Evolutionary conservation across 371 early-diverging fungal species (phyloP).

Genomic region (Mucor saturninus): DNA sequence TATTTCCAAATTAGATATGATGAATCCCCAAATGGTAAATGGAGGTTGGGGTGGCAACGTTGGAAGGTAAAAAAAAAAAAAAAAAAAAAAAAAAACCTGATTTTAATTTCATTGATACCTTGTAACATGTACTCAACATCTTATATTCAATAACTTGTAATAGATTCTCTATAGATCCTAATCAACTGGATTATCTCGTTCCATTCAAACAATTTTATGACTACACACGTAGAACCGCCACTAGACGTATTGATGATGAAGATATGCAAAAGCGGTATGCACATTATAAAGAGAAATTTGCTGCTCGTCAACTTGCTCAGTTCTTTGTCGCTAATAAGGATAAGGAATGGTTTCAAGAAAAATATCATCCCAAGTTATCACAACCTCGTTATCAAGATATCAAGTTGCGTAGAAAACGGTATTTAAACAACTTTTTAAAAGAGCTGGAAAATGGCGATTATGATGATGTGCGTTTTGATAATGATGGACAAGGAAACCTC

Average conservation of each 20-base stretch:
- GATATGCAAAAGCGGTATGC: constrained; percentile 81
- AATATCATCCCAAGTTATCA: constrained; percentile 80
- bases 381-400: constrained; percentile 61
- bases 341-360: constrained; percentile 92
- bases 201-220: constrained; percentile 83
- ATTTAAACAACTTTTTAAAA: constrained; percentile 62
- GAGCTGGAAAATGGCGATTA: constrained; percentile 74
- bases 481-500: constrained; percentile 25
- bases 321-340: constrained; percentile 83
- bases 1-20: constrained; percentile 25
- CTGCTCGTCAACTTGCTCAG: constrained; percentile 64
- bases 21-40: constrained; percentile 33
- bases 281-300: constrained; percentile 80
- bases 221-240: constrained; percentile 57
- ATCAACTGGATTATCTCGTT: constrained; percentile 77
- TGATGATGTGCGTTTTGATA: constrained; percentile 73
- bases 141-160: neutral
- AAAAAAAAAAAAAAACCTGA: neutral
- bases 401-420: constrained; percentile 55
- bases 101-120: no score
- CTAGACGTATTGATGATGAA: constrained; percentile 71
- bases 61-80: constrained; percentile 7
- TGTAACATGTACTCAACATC: no score
- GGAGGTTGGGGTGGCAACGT: constrained; percentile 19
- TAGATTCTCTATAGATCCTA: constrained; percentile 64